phyloP scores from a whole-genome alignment of 345 rosid genomes.

The Sonneratia alba region DNA sequence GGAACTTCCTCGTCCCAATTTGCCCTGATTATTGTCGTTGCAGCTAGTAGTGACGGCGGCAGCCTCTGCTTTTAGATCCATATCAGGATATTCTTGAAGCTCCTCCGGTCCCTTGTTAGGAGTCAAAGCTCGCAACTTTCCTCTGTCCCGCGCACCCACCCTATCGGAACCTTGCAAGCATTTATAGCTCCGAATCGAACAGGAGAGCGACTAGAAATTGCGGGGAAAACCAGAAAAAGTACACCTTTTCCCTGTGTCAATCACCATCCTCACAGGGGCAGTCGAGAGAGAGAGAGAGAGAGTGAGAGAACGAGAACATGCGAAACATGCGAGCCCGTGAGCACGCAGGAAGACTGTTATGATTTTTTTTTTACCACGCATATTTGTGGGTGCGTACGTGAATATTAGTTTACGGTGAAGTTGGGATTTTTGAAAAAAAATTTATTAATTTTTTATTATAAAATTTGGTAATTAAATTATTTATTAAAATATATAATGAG shows the following conservation, averaged over 20 bases:
- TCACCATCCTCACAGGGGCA: not conserved
- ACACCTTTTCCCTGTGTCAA: not conserved
- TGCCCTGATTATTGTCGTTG: not conserved
- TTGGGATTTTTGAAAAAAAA: too few species aligned
- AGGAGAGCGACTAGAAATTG: not conserved
- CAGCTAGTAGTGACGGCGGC: not conserved
- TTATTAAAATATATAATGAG: too few species aligned
- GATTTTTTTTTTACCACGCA: too few species aligned
- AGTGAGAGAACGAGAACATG: not conserved
- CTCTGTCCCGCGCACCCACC: not conserved
- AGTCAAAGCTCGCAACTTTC: not conserved
- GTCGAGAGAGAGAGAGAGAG: not conserved
- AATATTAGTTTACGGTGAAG: too few species aligned
- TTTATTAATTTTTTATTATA: too few species aligned
- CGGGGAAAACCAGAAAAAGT: not conserved
- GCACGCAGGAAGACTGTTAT: too few species aligned
- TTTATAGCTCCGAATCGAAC: not conserved
- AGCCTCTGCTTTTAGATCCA: conserved; percentile 8
- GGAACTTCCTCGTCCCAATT: conserved; percentile 2
- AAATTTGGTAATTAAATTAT: too few species aligned
- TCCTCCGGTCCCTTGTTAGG: not conserved
- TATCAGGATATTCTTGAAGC: not conserved
- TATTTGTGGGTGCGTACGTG: too few species aligned
- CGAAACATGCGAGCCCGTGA: not conserved
- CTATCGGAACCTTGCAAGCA: not conserved